Evolutionary conservation across 2,329 filamentous ascomycete species (phyloP), one percentile per base, ranked within the genome.

Genomic region (Botryotinia narcissicola): DNA sequence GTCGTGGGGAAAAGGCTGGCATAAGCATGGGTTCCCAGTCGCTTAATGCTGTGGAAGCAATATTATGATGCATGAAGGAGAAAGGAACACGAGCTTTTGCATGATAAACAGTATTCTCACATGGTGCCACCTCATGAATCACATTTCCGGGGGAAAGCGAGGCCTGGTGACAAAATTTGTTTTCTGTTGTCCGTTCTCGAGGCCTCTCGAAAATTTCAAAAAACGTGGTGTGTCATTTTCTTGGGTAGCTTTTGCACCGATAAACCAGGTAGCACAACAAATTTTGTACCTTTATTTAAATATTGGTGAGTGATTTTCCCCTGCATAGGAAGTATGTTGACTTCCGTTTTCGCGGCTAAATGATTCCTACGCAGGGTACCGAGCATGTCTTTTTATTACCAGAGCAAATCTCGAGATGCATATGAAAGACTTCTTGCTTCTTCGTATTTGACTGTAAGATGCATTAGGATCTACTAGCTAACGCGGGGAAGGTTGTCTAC

Each of bases 71-170:
- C 70, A 72, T 57, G 60, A 16, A 40, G n/a, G 37, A 51, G 46
- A 51, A 35, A 67, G 60, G 46, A 72, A 72, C 70, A 72, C 70
- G 70, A 72, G 59, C 10, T 46, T 72, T 67, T 67, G 60, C 60
- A 72, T 72, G 44, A 72, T 57, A 51, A 72, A 44, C 37, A 42
- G 42, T 46, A 20, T 67, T 72, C 60, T 57, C 59, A n/a, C 46
- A 66, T 66, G 46, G 46, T 67, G 70, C 37, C 60, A 72, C 60
- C 59, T 66, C 60, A 66, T 57, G n/a, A 67, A 72, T 72, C 60
- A n/a, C 18, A 72, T 59, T 25, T 20, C 20, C 70, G 59, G 46
- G 60, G 61, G 18, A 72, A 44, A 66, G 70, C 70, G 70, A 72
- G 60, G 35, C 70, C 60, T 67, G 61, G 70, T 72, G 59, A 66